phyloP scores from a whole-genome alignment of 2,329 filamentous ascomycete species.

The Cytospora paraplurivora region DNA sequence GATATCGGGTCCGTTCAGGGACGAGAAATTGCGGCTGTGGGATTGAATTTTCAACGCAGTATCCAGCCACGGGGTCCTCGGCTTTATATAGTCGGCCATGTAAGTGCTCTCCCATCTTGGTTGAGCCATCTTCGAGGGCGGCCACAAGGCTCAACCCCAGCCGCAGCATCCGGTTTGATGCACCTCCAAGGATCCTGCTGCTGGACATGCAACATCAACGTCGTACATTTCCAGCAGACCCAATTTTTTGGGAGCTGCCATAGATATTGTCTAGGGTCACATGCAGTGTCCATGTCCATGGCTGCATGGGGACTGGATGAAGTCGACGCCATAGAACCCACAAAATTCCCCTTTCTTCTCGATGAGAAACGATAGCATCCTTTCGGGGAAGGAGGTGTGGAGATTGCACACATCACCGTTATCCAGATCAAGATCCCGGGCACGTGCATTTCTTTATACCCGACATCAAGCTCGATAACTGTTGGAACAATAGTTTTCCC shows the following conservation, averaged over 20 bases:
- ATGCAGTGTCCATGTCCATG: neutral
- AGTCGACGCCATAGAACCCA: conserved; percentile 1
- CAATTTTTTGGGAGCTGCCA: neutral
- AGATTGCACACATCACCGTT: conserved; percentile 10
- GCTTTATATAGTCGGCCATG: conserved; percentile 16
- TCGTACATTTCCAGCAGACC: conserved; percentile 2
- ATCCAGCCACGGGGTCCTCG: neutral
- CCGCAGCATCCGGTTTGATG: conserved; percentile 10
- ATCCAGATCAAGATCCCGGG: neutral
- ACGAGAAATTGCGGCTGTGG: neutral
- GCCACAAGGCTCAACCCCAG: neutral
- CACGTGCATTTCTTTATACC: too few species aligned
- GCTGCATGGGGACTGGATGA: neutral
- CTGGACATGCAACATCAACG: neutral
- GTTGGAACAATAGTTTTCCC: too few species aligned
- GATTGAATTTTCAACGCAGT: neutral
- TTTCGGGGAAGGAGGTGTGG: conserved; percentile 15
- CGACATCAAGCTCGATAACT: too few species aligned
- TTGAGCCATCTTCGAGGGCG: neutral
- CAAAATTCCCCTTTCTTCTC: neutral
- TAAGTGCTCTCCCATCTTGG: neutral
- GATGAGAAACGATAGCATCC: conserved; percentile 14
- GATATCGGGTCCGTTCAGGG: conserved; percentile 4
- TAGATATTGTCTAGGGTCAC: neutral
- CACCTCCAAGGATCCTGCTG: conserved; percentile 13